Conservation (phyloP, 2,329 filamentous ascomycete species). For the Fusarium sororula region DNA sequence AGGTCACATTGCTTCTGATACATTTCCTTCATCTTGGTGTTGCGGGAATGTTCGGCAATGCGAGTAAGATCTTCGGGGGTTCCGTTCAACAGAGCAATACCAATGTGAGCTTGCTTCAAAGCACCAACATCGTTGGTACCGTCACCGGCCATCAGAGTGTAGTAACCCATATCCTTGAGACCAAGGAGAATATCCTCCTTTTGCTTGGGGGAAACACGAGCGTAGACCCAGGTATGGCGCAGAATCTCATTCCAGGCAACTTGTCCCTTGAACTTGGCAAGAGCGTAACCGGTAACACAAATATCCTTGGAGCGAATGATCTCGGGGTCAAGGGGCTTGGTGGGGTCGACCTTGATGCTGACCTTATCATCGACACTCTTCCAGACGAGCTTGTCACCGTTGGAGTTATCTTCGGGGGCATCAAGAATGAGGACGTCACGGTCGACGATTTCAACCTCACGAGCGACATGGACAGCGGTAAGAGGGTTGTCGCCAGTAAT, state of each 20-base stretch:
- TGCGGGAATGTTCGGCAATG: conserved; percentile 92
- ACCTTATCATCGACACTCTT: conserved; percentile 92
- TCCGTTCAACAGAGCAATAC: conserved; percentile 94
- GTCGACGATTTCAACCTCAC: conserved; percentile 96
- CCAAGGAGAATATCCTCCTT: conserved; percentile 99
- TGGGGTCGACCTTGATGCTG: conserved; percentile 85
- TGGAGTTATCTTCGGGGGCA: conserved; percentile 87
- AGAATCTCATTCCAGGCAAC: conserved; percentile 79
- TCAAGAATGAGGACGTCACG: conserved; percentile 94
- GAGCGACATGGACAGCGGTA: conserved; percentile 94
- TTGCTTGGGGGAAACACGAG: conserved; percentile 96
- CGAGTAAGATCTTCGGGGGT: conserved; percentile 89
- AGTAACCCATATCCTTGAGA: conserved; percentile 95
- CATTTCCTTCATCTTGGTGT: conserved; percentile 97
- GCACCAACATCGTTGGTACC: conserved; percentile 98
- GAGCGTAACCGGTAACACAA: conserved; percentile 93
- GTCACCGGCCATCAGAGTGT: conserved; percentile 97
- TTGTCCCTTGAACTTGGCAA: conserved; percentile 88
- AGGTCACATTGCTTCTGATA: conserved; percentile 95
- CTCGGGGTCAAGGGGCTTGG: conserved; percentile 79
- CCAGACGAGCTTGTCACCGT: conserved; percentile 87
- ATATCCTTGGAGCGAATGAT: conserved; percentile 90
- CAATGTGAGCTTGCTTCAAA: conserved; percentile 96
- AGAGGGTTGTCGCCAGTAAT: conserved; percentile 98
- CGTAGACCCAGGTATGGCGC: conserved; percentile 95